Base-by-base conservation (phyloP, 1,284 basidiomycete genomes). In the Erythrobasidium hasegawianum region DNA sequence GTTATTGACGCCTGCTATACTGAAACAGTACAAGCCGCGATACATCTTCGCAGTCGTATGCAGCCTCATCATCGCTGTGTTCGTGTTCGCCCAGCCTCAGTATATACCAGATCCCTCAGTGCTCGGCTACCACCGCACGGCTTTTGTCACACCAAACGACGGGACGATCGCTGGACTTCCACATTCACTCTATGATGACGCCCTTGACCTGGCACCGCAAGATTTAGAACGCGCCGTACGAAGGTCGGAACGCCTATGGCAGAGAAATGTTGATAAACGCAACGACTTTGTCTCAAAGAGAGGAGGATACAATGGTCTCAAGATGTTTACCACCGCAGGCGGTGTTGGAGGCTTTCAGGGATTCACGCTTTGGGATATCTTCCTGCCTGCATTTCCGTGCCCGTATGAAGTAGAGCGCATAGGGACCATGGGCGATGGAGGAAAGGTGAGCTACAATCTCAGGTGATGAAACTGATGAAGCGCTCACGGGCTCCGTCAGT, bases 281-380 rank as follows among this genome's bases (percentile, higher is more conserved):
- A 47, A 29, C 49, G 77, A 68, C 2, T 79, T 72, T 65, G 73
- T 78, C n/a, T 59, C 73, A 11, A 76, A 76, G 52, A 76, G 76
- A 9, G 71, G 68, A 7, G 78, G 77, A 24, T 77, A 76, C 1
- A 73, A 75, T 0, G 70, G 38, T 24, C 78, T 78, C 67, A 76
- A 74, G 61, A 69, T 69, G 27, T 77, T 77, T 52, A 64, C 69
- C 13, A 68, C 68, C 56, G 57, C 57, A 26, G 50, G 18, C n/a
- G 14, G 50, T n/a, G 16, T 20, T 5, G 22, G 50, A 8, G 39
- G 50, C 40, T 55, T 55, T n/a, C 62, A 65, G 39, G 20, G 14
- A n/a, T 40, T 3, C 3, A 33, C 18, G 26, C 33, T 39, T 16
- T 59, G 62, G 62, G 62, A 65, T 29, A 50, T 65, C 26, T 65